These are phyloP conservation scores for Paramecium primaurelia DNA, from an alignment of 73 alveolate species.

Conservation along the genomic window DNA sequence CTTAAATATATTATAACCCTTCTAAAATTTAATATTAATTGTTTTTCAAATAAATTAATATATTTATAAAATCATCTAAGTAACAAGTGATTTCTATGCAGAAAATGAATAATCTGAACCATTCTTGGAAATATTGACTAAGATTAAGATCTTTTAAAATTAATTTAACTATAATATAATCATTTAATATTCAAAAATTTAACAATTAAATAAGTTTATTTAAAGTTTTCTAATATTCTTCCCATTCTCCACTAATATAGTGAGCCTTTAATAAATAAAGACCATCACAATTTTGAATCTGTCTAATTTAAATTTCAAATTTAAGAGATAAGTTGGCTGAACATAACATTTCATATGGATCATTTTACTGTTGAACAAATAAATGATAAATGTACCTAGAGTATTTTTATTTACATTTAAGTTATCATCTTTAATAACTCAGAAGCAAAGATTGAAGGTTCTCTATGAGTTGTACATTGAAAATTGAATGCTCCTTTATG, in stretches of 20 bases:
- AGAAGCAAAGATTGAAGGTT: neutral
- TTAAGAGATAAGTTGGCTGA: neutral
- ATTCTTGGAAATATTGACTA: neutral
- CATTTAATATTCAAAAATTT: neutral
- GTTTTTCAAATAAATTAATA: neutral
- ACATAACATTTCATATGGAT: neutral
- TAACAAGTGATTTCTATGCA: neutral
- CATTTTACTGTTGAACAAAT: neutral
- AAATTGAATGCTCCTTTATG: constrained; percentile 59
- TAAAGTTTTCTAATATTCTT: neutral
- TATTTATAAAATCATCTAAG: neutral
- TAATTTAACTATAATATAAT: neutral
- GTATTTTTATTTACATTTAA: neutral
- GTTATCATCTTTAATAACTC: neutral
- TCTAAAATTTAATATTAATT: neutral
- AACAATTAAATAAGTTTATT: neutral
- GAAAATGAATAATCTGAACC: neutral
- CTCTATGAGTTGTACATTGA: constrained; percentile 31
- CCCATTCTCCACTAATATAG: constrained; percentile 11
- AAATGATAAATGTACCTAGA: neutral
- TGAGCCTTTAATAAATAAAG: neutral
- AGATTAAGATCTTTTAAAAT: neutral
- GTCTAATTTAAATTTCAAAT: neutral
- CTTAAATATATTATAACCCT: neutral
- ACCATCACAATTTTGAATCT: neutral